Base-by-base conservation (phyloP, 768 basidiomycete genomes). In the Rhodotorula toruloides region DNA sequence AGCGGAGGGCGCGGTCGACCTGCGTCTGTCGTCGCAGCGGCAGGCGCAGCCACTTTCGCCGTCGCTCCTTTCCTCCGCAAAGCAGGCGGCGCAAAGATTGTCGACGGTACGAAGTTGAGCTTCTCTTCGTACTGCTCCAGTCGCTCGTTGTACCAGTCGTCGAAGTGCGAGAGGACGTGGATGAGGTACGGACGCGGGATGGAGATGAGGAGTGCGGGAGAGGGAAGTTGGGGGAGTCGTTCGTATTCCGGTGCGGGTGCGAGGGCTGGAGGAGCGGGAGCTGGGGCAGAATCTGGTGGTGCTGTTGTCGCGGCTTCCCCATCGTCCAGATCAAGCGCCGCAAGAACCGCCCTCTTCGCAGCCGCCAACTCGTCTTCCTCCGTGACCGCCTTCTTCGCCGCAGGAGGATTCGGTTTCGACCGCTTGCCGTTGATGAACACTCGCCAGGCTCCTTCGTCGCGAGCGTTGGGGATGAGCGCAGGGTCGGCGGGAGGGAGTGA, bases 201-300 rank as follows among this genome's bases (percentile, higher is more conserved):
- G 87, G 42, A 80, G 77, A 70, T 65, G 58, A 59, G 29, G 31
- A 83, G 82, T 19, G 82, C 82, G 1, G 69, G 66, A 1, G 67
- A 58, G 2, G 68, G 70, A 3, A 65, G 69, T 46, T 62, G 68
- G 8, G 73, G 71, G 14, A 71, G 78, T 79, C 54, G 75, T 68
- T 29, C 73, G 74, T 37, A 79, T 72, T 84, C 81, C 12, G 88
- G 76, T 66, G 63, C 21, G 27, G 56, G 5, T 7, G 49, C 43
- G 22, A 31, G 17, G 34, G 62, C 14, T 49, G 54, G 14, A 47
- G 37, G 29, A 3, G 55, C 5, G 37, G 31, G 22, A 25, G 60
- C 22, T n/a, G 37, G 3, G 13, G 60, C 25, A 13, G 65, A 0
- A 1, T 39, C 21, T 25, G 40, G 13, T 25, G 54, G 42, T 10